These are phyloP conservation scores for Fusarium sp. DNA, from an alignment of 2,329 filamentous ascomycete species.

Conservation along the genomic window DNA sequence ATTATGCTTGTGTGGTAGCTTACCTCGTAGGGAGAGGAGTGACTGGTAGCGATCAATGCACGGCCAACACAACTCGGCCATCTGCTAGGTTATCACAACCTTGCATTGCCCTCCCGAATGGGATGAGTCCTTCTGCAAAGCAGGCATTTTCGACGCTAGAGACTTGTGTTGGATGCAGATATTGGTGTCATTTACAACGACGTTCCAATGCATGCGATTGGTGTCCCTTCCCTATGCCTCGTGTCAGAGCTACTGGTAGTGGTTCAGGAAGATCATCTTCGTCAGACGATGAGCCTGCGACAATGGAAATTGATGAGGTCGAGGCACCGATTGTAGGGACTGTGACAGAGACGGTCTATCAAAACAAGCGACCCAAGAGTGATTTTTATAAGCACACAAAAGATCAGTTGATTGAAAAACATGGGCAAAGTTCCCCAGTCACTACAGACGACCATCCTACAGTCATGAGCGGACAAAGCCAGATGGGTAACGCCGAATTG, in stretches of 20 bases:
- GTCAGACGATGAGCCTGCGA: background rate
- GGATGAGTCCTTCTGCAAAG: conserved; percentile 32
- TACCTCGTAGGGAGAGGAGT: conserved; percentile 48
- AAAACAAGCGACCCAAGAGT: background rate
- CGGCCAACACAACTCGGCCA: conserved; percentile 11
- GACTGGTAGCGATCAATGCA: conserved; percentile 34
- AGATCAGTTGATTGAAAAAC: background rate
- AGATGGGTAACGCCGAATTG: conserved; percentile 30
- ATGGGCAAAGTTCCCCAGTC: too few relatives aligned
- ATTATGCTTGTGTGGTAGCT: conserved; percentile 49
- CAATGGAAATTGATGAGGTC: conserved; percentile 22
- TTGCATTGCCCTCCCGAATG: conserved; percentile 46
- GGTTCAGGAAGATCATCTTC: conserved; percentile 7
- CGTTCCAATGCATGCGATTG: conserved; percentile 46
- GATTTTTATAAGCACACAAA: background rate
- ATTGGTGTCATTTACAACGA: conserved; percentile 43
- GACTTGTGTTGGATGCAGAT: conserved; percentile 50
- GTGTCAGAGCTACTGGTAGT: background rate
- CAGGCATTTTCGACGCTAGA: conserved; percentile 32
- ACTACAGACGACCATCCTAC: background rate
- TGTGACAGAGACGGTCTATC: background rate
- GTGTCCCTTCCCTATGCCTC: background rate
- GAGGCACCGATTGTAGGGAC: background rate
- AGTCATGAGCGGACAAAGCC: background rate
- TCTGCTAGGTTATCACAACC: conserved; percentile 40